Evolutionary conservation across 768 basidiomycete species (phyloP).

Genomic region (Multifurca ochricompacta): DNA sequence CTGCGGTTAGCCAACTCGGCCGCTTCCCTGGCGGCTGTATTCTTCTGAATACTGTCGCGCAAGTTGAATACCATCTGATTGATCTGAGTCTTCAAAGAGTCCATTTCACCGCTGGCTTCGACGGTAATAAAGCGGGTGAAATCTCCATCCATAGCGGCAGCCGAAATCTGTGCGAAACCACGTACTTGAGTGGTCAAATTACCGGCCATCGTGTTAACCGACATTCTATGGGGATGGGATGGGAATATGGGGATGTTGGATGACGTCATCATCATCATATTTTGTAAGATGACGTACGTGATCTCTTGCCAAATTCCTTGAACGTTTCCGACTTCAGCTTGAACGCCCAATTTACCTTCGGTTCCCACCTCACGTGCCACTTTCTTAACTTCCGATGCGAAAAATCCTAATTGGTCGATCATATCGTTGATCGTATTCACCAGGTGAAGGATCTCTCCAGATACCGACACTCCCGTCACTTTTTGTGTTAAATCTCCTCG

Average conservation of each 20-base stretch:
- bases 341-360: conserved; percentile 96
- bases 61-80: conserved; percentile 99
- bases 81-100: conserved; percentile 97
- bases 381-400: conserved; percentile 81
- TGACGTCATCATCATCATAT: conserved; percentile 19
- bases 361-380: conserved; percentile 97
- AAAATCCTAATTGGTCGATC: conserved; percentile 62
- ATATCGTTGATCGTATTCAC: conserved; percentile 97
- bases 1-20: conserved; percentile 96
- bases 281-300: conserved; percentile 50
- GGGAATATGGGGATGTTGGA: too few species aligned
- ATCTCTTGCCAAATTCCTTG: conserved; percentile 99
- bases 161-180: conserved; percentile 97
- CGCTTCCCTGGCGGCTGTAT: conserved; percentile 93
- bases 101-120: conserved; percentile 98
- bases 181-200: conserved; percentile 98
- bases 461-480: conserved; percentile 85
- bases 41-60: conserved; percentile 96
- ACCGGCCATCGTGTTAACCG: conserved; percentile 96
- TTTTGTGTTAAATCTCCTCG: conserved; percentile 91
- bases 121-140: conserved; percentile 99
- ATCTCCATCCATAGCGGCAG: conserved; percentile 97
- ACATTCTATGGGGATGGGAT: conserved; percentile 51
- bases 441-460: conserved; percentile 92
- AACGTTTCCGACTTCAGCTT: conserved; percentile 93